Base-by-base conservation (phyloP, 2,329 filamentous ascomycete species). In the Cladosporium sp. region DNA sequence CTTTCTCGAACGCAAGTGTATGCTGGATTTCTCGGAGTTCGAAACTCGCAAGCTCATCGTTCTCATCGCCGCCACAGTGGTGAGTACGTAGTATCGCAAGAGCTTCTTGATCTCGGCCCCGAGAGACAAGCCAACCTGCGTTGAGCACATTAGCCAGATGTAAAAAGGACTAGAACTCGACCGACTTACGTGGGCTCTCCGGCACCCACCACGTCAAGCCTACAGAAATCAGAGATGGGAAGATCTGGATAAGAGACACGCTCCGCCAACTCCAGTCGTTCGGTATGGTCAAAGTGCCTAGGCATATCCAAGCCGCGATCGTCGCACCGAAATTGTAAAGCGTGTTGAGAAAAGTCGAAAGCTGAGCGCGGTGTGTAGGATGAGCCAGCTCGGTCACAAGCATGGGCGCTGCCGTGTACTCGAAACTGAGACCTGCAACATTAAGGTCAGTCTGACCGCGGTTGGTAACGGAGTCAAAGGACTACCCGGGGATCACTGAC, bases 41-140 rank as follows among this genome's bases (percentile, higher is more conserved):
- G 16, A 72, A 70, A 3, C 69, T 65, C 11, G 77, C 74, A 6
- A 76, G 60, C 34, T 70, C 66, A 1, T 66, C 71, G 3, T 68
- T 64, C 35, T 63, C 58, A 35, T 77, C 68, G n/a, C 69, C 66
- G 53, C 76, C 74, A 13, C 72, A 74, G 43, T 79, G 75, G 44
- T 77, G 77, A 53, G 75, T 76, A 59, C 72, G 64, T 0, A 81
- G 59, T 18, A 81, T 75, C 0, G 67, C 66, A 2, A 66, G 70
- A 0, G 79, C 79, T 58, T 81, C 72, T 2, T 77, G 71, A 2
- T 63, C 54, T n/a, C 71, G 71, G 16, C 78, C 77, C 55, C 77
- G 71, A 22, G 73, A 72, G 41, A 81, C 71, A 14, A 82, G 64
- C 77, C 77, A 83, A 22, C 81, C 72, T 49, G 10, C 7, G 6